phyloP scores from a whole-genome alignment of 306 rosid genomes.

The Begonia peltatifolia region DNA sequence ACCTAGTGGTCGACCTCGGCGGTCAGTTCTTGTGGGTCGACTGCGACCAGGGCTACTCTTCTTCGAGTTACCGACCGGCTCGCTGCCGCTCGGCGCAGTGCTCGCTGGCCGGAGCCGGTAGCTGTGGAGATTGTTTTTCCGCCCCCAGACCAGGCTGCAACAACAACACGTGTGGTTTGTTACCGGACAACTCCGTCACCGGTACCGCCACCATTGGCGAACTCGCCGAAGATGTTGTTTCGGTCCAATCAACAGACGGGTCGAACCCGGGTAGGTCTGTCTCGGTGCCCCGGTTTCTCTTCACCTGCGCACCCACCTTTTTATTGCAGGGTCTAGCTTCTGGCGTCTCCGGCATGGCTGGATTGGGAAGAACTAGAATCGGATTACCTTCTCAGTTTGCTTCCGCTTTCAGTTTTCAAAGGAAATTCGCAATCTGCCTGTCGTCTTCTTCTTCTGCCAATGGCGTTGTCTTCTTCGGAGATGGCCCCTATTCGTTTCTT shows the following conservation, averaged over 20 bases:
- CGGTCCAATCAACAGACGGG: not conserved
- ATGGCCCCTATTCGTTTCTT: not conserved
- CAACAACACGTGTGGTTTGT: not conserved
- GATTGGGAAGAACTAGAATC: conserved; percentile 1
- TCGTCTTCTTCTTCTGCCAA: not conserved
- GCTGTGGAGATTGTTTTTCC: not conserved
- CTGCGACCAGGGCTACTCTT: not conserved
- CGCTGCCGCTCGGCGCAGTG: conserved; percentile 1
- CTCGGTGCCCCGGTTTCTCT: not conserved
- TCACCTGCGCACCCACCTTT: not conserved
- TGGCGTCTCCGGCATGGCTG: conserved; percentile 2
- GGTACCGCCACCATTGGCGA: not conserved
- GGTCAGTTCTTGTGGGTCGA: conserved; percentile 2
- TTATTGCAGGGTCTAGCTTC: not conserved
- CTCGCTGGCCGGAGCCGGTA: not conserved
- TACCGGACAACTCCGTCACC: conserved; percentile 1
- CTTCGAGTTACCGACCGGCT: not conserved
- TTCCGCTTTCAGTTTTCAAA: not conserved
- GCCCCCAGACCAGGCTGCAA: conserved; percentile 1
- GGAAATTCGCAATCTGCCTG: conserved; percentile 2
- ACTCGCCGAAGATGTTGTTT: not conserved
- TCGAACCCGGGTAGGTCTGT: conserved; percentile 1
- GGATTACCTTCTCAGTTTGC: not conserved
- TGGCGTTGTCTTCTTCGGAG: not conserved
- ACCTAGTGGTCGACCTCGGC: not conserved